phyloP scores from a whole-genome alignment of 352 stramenopile genomes.

The Phytophthora tentaculata region DNA sequence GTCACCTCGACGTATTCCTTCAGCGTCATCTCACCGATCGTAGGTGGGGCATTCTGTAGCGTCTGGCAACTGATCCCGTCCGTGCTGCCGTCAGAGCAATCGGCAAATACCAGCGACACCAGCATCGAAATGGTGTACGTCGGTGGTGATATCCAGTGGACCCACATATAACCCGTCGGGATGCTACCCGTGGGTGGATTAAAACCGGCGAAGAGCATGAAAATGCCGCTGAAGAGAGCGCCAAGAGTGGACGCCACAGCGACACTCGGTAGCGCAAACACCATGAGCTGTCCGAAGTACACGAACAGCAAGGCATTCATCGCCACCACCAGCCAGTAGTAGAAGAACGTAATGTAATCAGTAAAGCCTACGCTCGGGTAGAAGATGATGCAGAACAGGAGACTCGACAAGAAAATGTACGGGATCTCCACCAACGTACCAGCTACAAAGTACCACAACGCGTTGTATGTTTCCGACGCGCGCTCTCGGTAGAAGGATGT shows the following conservation, averaged over 20 bases:
- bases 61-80: conserved; percentile 39
- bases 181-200: conserved; percentile 58
- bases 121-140: conserved; percentile 58
- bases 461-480: conserved; percentile 89
- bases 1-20: conserved; percentile 55
- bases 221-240: conserved; percentile 51
- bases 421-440: conserved; percentile 81
- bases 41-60: conserved; percentile 22
- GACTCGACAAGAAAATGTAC: conserved; percentile 45
- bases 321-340: conserved; percentile 57
- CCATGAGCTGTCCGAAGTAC: conserved; percentile 56
- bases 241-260: conserved; percentile 44
- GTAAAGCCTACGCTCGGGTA: conserved; percentile 63
- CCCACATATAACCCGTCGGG: conserved; percentile 57
- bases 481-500: conserved; percentile 94
- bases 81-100: conserved; percentile 35
- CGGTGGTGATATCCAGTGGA: conserved; percentile 54
- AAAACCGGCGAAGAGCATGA: conserved; percentile 63
- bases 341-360: conserved; percentile 44
- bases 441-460: conserved; percentile 80
- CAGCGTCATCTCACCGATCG: conserved; percentile 39
- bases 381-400: conserved; percentile 58
- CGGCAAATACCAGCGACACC: conserved; percentile 36
- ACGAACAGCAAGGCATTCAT: conserved; percentile 53
- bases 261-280: conserved; percentile 48